These are phyloP conservation scores for Colletotrichum limetticola DNA, from an alignment of 2,329 filamentous ascomycete species.

Conservation along the genomic window DNA sequence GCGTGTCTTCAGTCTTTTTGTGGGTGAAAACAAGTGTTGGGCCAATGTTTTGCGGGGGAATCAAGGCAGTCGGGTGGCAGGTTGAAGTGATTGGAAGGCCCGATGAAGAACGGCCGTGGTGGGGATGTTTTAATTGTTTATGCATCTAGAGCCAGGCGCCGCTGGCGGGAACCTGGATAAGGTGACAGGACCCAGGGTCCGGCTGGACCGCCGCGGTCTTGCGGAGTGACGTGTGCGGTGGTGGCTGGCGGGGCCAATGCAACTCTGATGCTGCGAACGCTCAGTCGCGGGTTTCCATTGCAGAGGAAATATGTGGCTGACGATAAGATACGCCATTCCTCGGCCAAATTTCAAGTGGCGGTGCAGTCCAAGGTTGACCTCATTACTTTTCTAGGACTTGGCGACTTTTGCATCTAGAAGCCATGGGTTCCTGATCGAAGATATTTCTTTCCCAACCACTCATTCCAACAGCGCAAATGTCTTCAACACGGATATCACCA, in stretches of 20 bases:
- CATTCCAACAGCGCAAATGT: conserved; percentile 14
- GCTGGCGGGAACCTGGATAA: conserved; percentile 28
- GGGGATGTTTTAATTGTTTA: conserved; percentile 35
- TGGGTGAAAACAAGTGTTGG: not conserved
- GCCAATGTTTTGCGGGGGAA: conserved; percentile 13
- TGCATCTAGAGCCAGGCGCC: conserved; percentile 29
- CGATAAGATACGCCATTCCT: conserved; percentile 2
- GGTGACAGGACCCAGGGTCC: conserved; percentile 30
- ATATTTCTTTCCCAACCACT: not conserved
- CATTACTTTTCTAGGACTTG: conserved; percentile 31
- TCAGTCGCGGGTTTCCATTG: not conserved
- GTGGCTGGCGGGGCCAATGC: conserved; percentile 35
- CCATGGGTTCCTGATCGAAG: conserved; percentile 26
- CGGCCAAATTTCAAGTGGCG: conserved; percentile 26
- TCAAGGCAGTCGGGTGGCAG: conserved; percentile 20
- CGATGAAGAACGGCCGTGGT: conserved; percentile 21
- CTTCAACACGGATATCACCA: conserved; percentile 32
- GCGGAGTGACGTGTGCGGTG: conserved; percentile 36
- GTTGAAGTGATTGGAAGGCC: conserved; percentile 13
- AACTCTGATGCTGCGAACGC: conserved; percentile 10
- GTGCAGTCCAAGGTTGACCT: conserved; percentile 36
- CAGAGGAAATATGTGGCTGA: conserved; percentile 31
- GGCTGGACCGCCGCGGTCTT: conserved; percentile 19
- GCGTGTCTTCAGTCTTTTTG: not conserved
- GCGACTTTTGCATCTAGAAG: not conserved